phyloP scores from a whole-genome alignment of 306 rosid genomes.

The Medicago arabica region DNA sequence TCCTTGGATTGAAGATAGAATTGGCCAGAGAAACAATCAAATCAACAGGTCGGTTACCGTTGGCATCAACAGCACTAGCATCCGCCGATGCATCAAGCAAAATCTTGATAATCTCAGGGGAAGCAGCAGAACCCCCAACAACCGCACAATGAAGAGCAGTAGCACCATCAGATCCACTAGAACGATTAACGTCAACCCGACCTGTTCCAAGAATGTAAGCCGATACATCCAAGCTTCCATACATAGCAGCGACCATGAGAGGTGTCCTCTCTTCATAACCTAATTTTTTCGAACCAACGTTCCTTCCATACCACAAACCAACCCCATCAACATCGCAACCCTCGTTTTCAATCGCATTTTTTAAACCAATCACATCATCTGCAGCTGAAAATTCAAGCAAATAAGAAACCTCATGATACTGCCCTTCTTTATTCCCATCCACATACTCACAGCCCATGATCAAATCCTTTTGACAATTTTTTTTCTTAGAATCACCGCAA shows the following conservation, averaged over 20 bases:
- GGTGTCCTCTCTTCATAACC: constrained; percentile 81
- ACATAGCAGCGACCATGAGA: constrained; percentile 83
- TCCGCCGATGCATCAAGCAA: constrained; percentile 80
- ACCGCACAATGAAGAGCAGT: constrained; percentile 92
- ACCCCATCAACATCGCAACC: constrained; percentile 59
- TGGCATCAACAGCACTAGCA: constrained; percentile 51
- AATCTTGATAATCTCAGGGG: constrained; percentile 63
- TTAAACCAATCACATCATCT: constrained; percentile 67
- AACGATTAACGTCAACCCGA: constrained; percentile 65
- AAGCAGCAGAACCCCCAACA: constrained; percentile 71
- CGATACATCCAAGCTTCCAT: constrained; percentile 65
- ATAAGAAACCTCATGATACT: constrained; percentile 44
- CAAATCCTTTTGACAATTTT: constrained; percentile 52
- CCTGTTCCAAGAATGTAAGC: constrained; percentile 56
- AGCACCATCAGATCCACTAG: constrained; percentile 63
- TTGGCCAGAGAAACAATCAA: constrained; percentile 51
- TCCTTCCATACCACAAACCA: constrained; percentile 83
- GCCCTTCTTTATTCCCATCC: constrained; percentile 43
- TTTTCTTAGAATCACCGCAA: constrained; percentile 49
- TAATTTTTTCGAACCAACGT: constrained; percentile 66
- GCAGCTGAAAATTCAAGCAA: constrained; percentile 73
- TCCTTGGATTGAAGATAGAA: constrained; percentile 48
- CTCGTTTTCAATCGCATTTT: constrained; percentile 62
- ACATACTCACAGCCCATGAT: constrained; percentile 57
- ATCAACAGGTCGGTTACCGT: constrained; percentile 68